Conservation (phyloP, 768 basidiomycete species). For the Leccinellum rugosiceps region DNA sequence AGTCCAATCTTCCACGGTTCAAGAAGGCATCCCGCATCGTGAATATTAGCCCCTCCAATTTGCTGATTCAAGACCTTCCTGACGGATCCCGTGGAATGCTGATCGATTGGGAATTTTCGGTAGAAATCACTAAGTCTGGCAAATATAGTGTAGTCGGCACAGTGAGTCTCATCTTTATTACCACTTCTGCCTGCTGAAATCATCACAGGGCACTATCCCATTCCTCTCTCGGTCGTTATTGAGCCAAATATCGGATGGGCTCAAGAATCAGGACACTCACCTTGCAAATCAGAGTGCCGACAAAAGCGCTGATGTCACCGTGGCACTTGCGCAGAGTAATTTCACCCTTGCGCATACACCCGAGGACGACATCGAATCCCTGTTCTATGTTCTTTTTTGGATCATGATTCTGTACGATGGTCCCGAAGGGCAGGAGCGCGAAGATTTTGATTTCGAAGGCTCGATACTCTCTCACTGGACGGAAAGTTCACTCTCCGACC, state of each 20-base stretch:
- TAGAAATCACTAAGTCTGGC: neutral
- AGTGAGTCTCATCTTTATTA: neutral
- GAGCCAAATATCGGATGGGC: neutral
- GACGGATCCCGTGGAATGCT: neutral
- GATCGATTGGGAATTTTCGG: neutral
- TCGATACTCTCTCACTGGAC: neutral
- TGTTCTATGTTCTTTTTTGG: neutral
- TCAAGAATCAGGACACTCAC: neutral
- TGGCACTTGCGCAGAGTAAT: neutral
- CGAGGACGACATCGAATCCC: neutral
- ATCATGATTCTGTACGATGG: neutral
- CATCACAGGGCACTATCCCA: neutral
- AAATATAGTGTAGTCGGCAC: neutral
- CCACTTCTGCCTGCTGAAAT: neutral
- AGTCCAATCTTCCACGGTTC: neutral
- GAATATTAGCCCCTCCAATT: neutral
- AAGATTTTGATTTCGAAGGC: neutral
- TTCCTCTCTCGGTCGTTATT: neutral
- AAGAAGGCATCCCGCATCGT: neutral
- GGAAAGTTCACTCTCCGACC: neutral
- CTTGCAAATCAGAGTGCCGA: no score
- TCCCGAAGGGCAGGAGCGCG: neutral
- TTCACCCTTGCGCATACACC: neutral
- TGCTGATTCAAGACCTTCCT: neutral
- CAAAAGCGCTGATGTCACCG: no score